These are phyloP conservation scores for Graphiopsis chlorocephala DNA, from an alignment of 2,329 filamentous ascomycete species.

Conservation along the genomic window DNA sequence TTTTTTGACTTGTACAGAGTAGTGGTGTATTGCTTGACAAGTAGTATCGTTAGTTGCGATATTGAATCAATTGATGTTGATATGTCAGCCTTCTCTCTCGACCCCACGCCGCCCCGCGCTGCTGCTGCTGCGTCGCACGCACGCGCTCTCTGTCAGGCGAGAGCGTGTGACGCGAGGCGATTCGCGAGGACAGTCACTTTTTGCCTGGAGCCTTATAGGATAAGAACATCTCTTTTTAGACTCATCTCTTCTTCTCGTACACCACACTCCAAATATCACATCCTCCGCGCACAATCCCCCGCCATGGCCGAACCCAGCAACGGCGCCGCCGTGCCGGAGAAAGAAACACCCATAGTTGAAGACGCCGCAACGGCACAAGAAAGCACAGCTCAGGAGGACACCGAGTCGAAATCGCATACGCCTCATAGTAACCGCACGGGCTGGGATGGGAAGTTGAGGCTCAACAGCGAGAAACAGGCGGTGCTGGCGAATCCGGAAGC, in stretches of 20 bases:
- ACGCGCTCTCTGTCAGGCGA: not conserved
- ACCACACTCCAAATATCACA: not conserved
- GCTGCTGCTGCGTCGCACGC: not conserved
- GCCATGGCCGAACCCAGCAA: conserved; percentile 12
- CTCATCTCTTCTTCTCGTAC: not conserved
- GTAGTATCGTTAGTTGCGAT: not conserved
- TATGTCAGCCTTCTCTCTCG: not conserved
- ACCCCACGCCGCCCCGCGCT: not conserved
- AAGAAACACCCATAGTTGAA: not conserved
- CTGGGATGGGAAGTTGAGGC: conserved; percentile 79
- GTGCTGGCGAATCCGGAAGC: conserved; percentile 75
- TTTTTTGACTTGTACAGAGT: not conserved
- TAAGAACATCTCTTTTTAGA: not conserved
- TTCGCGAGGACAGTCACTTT: not conserved
- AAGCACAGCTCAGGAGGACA: not conserved
- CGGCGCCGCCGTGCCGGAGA: conserved; percentile 5
- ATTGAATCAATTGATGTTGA: not conserved
- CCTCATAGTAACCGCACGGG: conserved; percentile 44
- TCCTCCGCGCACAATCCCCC: not conserved
- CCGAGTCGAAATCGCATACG: conserved; percentile 19
- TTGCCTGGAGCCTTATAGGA: not conserved
- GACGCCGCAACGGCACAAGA: not conserved
- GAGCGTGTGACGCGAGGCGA: not conserved
- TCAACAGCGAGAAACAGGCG: conserved; percentile 61
- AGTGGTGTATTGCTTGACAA: not conserved